These are phyloP conservation scores for Coemansia sp. DNA, from an alignment of 192 early-diverging fungal species.

Conservation along the genomic window DNA sequence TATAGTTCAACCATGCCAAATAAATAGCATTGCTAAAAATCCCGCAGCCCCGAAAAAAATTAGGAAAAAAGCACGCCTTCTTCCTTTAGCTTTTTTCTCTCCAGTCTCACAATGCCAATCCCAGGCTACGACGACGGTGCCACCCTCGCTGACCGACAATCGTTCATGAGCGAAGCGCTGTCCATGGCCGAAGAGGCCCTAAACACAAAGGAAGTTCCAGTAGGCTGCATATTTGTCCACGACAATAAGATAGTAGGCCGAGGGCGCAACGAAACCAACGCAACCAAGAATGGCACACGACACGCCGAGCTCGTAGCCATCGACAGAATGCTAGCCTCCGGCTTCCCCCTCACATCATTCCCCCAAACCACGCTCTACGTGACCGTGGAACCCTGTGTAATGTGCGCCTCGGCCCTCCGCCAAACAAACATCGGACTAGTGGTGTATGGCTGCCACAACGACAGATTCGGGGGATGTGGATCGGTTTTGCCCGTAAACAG, in stretches of 20 bases:
- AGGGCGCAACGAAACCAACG: conserved; percentile 90
- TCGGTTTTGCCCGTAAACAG: conserved; percentile 76
- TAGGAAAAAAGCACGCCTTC: not conserved
- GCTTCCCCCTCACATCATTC: conserved; percentile 49
- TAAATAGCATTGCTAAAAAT: not conserved
- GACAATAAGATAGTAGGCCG: conserved; percentile 64
- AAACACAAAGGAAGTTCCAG: conserved; percentile 82
- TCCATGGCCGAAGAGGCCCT: conserved; percentile 80
- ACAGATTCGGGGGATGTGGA: conserved; percentile 96
- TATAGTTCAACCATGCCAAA: not conserved
- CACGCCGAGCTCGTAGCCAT: conserved; percentile 97
- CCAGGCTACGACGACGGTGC: not conserved
- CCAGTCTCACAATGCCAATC: not conserved
- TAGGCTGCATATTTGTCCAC: conserved; percentile 91
- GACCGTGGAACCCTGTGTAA: conserved; percentile 96
- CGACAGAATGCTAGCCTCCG: conserved; percentile 63
- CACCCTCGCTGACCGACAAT: not conserved
- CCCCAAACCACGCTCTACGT: conserved; percentile 78
- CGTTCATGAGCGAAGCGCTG: conserved; percentile 32
- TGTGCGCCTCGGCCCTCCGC: conserved; percentile 92
- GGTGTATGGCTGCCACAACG: conserved; percentile 89
- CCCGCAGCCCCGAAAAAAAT: not conserved
- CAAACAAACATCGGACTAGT: conserved; percentile 80
- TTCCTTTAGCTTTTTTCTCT: not conserved
- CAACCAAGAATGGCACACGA: conserved; percentile 79